Evolutionary conservation across 768 basidiomycete species (phyloP).

Genomic region (Lentinula raphanica): DNA sequence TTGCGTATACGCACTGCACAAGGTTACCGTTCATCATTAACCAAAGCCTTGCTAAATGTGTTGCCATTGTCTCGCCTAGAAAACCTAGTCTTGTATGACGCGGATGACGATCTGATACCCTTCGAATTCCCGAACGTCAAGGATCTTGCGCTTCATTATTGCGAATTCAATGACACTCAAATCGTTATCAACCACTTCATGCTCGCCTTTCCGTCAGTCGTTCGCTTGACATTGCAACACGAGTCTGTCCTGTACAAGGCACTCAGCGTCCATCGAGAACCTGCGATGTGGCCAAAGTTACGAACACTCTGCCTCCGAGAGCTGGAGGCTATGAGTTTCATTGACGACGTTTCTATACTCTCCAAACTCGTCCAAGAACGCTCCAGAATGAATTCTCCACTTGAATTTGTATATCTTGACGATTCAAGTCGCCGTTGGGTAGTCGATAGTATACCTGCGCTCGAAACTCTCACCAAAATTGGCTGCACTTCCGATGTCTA

Average conservation of each 20-base stretch:
- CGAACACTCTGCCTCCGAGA: constrained; percentile 27
- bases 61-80: constrained; percentile 32
- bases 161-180: constrained; percentile 27
- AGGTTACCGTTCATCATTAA: constrained; percentile 23
- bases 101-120: constrained; percentile 30
- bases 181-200: constrained; percentile 27
- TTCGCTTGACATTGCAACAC: constrained; percentile 2
- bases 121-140: constrained; percentile 27
- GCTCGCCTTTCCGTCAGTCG: constrained; percentile 30
- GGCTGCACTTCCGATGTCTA: constrained; percentile 11
- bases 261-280: constrained; percentile 6
- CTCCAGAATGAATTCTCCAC: constrained; percentile 12
- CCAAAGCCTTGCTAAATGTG: constrained; percentile 9
- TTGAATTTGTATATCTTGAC: constrained; percentile 27
- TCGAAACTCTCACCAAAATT: constrained; percentile 26
- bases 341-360: constrained; percentile 26
- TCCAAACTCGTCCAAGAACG: constrained; percentile 26
- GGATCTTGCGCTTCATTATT: constrained; percentile 28
- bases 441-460: constrained; percentile 23
- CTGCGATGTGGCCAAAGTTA: constrained; percentile 30
- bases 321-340: too few species aligned
- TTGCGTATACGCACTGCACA: constrained; percentile 40
- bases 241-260: constrained; percentile 8
- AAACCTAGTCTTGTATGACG: constrained; percentile 27
- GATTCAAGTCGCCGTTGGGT: constrained; percentile 29